These are phyloP conservation scores for Mycena citricolor DNA, from an alignment of 1,284 basidiomycete genomes.

Conservation along the genomic window DNA sequence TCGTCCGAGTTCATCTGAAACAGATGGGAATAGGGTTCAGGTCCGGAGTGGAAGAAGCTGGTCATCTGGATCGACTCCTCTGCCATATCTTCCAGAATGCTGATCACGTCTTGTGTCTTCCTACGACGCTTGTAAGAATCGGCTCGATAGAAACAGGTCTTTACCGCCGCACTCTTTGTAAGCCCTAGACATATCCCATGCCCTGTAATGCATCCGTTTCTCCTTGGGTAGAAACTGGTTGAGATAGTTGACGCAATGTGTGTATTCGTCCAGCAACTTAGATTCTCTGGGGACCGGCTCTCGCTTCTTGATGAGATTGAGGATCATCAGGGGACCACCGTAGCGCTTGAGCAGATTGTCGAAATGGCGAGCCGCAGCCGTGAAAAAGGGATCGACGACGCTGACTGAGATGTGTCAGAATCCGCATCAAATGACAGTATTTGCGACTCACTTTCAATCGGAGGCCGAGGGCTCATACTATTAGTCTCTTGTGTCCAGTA, in stretches of 20 bases:
- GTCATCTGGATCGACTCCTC: conserved; percentile 93
- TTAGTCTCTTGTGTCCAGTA: conserved; percentile 96
- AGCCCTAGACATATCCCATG: conserved; percentile 95
- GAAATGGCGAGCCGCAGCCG: conserved; percentile 92
- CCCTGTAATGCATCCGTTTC: conserved; percentile 88
- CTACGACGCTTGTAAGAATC: conserved; percentile 39
- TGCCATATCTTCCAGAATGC: conserved; percentile 92
- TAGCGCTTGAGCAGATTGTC: conserved; percentile 91
- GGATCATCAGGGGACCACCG: conserved; percentile 86
- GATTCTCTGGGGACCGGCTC: conserved; percentile 86
- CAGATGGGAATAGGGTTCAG: conserved; percentile 73
- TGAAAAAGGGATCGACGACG: conserved; percentile 94
- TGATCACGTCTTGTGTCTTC: conserved; percentile 95
- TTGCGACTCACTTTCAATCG: conserved; percentile 84
- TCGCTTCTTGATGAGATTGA: conserved; percentile 93
- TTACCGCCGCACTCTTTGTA: conserved; percentile 74
- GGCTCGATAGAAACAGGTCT: neutral
- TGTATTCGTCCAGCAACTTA: conserved; percentile 92
- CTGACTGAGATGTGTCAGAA: conserved; percentile 59
- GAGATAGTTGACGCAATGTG: conserved; percentile 88
- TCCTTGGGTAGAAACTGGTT: conserved; percentile 92
- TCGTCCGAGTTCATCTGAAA: conserved; percentile 47
- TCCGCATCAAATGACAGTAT: neutral
- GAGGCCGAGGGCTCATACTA: conserved; percentile 88
- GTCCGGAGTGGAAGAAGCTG: conserved; percentile 90